phyloP scores from a whole-genome alignment of 75 land plant species.

The Cunninghamia lanceolata region DNA sequence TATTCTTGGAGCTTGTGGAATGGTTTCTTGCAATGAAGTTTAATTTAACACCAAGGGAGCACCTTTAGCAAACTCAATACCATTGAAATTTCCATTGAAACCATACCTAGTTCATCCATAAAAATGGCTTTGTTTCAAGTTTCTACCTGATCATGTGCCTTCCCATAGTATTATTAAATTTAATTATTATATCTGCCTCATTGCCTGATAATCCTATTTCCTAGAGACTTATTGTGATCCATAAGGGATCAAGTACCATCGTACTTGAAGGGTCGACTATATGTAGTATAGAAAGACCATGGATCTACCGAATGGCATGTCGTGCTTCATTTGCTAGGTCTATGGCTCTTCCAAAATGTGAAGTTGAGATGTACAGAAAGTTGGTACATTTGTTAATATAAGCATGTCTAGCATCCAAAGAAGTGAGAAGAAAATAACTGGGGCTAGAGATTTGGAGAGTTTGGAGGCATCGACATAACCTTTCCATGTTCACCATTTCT shows the following conservation, averaged over 20 bases:
- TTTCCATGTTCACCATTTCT: constrained; percentile 42
- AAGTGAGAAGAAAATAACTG: constrained; percentile 84
- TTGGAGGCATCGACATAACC: constrained; percentile 63
- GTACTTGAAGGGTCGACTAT: constrained; percentile 14
- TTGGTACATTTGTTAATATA: constrained; percentile 38
- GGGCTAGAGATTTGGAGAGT: constrained; percentile 90
- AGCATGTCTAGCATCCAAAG: constrained; percentile 86
- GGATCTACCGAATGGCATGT: constrained; percentile 29
- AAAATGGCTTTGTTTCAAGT: no score
- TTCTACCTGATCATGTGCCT: no score
- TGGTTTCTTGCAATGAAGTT: no score
- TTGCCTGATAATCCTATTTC: constrained; percentile 76
- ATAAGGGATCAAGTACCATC: constrained; percentile 61
- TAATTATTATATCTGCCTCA: constrained; percentile 77
- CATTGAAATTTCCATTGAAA: no score
- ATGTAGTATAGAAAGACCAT: constrained; percentile 47
- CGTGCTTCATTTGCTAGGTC: no score
- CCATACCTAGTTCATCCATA: no score
- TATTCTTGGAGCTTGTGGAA: no score
- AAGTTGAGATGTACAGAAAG: constrained; percentile 2
- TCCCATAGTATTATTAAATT: no score
- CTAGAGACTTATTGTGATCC: constrained; percentile 77
- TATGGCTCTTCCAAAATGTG: constrained; percentile 42
- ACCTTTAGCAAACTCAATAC: no score
- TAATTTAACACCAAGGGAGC: no score